Evolutionary conservation across 495 filamentous ascomycete genomes (phyloP).

Genomic region (Lasiosphaeris hirsuta): DNA sequence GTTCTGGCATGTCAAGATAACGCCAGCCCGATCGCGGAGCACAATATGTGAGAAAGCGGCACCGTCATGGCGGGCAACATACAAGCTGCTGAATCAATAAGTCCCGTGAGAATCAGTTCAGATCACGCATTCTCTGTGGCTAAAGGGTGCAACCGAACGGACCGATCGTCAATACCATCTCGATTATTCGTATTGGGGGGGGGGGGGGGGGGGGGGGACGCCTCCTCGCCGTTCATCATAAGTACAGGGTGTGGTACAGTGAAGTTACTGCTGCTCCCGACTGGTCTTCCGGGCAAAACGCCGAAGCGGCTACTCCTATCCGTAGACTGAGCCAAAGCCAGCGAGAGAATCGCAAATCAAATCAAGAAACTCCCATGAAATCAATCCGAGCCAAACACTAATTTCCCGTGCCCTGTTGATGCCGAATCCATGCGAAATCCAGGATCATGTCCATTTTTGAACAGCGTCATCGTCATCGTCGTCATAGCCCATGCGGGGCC

Average conservation of each 20-base stretch:
- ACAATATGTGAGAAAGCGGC: not conserved
- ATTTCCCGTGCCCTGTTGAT: constrained; percentile 25
- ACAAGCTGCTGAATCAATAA: not conserved
- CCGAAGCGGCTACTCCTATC: constrained; percentile 17
- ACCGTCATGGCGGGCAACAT: not conserved
- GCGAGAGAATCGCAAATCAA: constrained; percentile 25
- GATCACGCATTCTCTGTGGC: no score
- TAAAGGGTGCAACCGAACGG: not conserved
- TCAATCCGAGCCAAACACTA: constrained; percentile 25
- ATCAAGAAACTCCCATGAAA: constrained; percentile 34
- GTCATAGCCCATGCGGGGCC: constrained; percentile 19
- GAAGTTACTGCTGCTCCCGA: constrained; percentile 18
- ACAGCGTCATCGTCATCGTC: constrained; percentile 18
- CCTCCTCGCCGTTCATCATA: constrained; percentile 36
- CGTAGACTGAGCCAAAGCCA: constrained; percentile 15
- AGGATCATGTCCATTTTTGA: constrained; percentile 26
- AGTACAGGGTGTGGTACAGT: constrained; percentile 35
- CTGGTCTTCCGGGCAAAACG: constrained; percentile 20
- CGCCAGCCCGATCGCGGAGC: not conserved
- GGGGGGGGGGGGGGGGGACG: constrained; percentile 25
- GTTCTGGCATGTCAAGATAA: no score
- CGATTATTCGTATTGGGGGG: constrained; percentile 33
- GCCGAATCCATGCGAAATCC: constrained; percentile 29
- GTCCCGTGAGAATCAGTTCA: not conserved
- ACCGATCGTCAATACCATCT: constrained; percentile 29